Conservation (phyloP, 768 basidiomycete genomes). For the Tulasnella calospora region DNA sequence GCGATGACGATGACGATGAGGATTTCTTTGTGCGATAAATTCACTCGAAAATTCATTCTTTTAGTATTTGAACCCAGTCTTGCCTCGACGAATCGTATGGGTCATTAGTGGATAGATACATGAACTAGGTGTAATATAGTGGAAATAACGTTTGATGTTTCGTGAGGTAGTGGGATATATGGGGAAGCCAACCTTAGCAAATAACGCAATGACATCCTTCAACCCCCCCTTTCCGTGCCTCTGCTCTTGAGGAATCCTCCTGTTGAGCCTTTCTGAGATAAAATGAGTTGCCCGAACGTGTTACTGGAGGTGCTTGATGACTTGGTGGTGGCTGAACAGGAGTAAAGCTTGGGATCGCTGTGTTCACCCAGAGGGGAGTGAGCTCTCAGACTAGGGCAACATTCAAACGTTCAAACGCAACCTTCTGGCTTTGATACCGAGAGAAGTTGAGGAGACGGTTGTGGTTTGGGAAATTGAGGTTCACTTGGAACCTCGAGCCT, state of each 20-base stretch:
- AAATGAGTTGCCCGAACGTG: neutral
- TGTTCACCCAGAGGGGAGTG: neutral
- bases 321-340: neutral
- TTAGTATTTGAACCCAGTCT: neutral
- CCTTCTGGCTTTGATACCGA: neutral
- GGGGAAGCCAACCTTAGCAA: neutral
- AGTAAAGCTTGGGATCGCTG: neutral
- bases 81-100: neutral
- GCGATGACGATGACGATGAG: neutral
- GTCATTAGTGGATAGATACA: constrained; percentile 3
- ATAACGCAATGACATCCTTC: neutral
- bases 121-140: neutral
- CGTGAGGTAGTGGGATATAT: neutral
- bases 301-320: neutral
- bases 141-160: neutral
- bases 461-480: neutral
- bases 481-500: neutral
- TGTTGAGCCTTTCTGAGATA: neutral
- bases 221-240: neutral
- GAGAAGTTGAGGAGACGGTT: neutral
- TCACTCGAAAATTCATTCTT: neutral
- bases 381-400: neutral
- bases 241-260: neutral
- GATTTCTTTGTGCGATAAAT: neutral
- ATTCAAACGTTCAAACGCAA: neutral